Conservation (phyloP, 2,329 filamentous ascomycete genomes). For the Shiraia sp. region DNA sequence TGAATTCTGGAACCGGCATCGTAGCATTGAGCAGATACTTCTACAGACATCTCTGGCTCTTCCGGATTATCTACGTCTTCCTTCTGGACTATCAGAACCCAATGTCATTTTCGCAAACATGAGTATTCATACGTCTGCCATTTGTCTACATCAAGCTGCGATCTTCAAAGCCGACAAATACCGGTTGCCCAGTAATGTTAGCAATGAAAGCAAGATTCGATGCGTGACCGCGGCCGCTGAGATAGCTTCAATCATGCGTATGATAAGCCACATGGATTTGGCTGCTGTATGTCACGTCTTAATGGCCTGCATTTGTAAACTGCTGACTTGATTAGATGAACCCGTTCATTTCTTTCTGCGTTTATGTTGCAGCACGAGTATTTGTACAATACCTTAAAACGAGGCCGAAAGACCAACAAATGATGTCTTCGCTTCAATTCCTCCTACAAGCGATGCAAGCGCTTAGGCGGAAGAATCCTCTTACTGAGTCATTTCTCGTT, state of each 20-base stretch:
- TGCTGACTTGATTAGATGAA: conserved; percentile 70
- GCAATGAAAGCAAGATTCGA: conserved; percentile 86
- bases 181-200: conserved; percentile 73
- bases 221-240: conserved; percentile 94
- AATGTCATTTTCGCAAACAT: conserved; percentile 95
- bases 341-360: conserved; percentile 90
- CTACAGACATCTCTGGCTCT: conserved; percentile 83
- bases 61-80: conserved; percentile 79
- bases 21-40: conserved; percentile 85
- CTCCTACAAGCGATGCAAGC: conserved; percentile 88
- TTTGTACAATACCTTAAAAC: conserved; percentile 98
- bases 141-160: conserved; percentile 96
- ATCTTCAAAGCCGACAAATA: conserved; percentile 97
- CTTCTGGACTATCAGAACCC: conserved; percentile 72
- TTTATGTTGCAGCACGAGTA: conserved; percentile 93
- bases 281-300: conserved; percentile 65
- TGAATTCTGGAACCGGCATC: conserved; percentile 93
- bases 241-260: conserved; percentile 92
- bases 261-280: conserved; percentile 88
- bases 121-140: conserved; percentile 94
- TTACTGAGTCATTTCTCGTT: conserved; percentile 92
- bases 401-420: conserved; percentile 80
- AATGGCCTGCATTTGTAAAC: neutral
- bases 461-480: conserved; percentile 81
- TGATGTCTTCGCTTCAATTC: conserved; percentile 82